Base-by-base conservation (phyloP, 2,329 filamentous ascomycete genomes). In the Fusarium neocosmosporiellum region DNA sequence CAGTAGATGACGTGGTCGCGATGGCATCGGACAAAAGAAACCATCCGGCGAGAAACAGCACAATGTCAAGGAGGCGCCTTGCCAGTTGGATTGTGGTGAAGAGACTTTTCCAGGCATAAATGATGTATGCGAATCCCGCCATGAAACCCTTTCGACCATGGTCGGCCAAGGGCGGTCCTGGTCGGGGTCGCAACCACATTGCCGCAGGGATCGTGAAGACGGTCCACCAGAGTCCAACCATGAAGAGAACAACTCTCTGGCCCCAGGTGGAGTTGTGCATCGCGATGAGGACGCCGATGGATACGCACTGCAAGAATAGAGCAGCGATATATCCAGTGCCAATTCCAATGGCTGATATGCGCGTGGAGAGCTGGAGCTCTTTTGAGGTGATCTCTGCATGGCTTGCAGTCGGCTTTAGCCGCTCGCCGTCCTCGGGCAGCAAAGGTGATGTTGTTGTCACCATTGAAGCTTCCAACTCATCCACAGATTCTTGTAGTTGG, bases 11-110 rank as follows among this genome's bases (percentile, higher is more conserved):
- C 1, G 97, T 96, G 0, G 96, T 98, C 9, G 96, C 96, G 71
- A 98, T 95, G 46, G 94, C 95, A 78, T 99, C 96, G 8, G 94
- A 97, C 2, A 99, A 88, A 33, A 99, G 87, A 80, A 99, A 98
- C 96, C 96, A 99, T 7, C 94, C 95, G 4, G 88, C 90, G 6
- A 99, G 88, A 80, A 96, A 96, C 8, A 96, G 85, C 31, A 93
- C 84, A 31, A 96, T 91, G 75, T 96, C 94, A 59, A 90, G 84
- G 8, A 96, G 86, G 13, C 89, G 88, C 16, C 92, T 87, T 4
- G 96, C 95, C 50, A 95, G 89, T 75, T 90, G 88, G 13, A 95
- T 84, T 0, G 96, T 98, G 66, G 91, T 91, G 72, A 92, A 95
- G 1, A 99, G 87, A 4, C 94, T 94, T 65, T 89, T 91, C 96